These are phyloP conservation scores for Didymella keratinophila DNA, from an alignment of 2,329 filamentous ascomycete species.

Conservation along the genomic window DNA sequence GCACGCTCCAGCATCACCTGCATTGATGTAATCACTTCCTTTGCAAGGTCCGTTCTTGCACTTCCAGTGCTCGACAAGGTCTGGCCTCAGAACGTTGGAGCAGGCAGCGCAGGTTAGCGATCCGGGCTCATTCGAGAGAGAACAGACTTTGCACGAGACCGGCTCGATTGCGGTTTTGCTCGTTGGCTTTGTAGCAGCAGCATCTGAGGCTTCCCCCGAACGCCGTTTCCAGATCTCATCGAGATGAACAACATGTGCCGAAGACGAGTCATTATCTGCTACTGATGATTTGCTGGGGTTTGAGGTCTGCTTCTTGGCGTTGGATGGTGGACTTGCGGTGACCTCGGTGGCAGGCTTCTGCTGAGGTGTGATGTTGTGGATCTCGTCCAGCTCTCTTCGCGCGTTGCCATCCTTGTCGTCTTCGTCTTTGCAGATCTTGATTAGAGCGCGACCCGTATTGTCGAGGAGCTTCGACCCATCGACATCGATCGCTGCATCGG, in stretches of 20 bases:
- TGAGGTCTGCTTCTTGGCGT: not conserved
- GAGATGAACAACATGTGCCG: conserved; percentile 22
- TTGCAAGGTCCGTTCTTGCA: conserved; percentile 66
- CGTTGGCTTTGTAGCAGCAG: not conserved
- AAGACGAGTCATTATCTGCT: not conserved
- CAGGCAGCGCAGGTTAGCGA: conserved; percentile 72
- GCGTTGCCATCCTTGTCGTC: conserved; percentile 52
- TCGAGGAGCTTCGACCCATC: conserved; percentile 72
- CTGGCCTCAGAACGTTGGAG: conserved; percentile 70
- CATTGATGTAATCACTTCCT: conserved; percentile 69
- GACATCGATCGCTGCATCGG: conserved; percentile 67
- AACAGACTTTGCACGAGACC: conserved; percentile 68
- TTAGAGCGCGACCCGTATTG: conserved; percentile 68
- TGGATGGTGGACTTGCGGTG: not conserved
- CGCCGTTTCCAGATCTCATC: conserved; percentile 33
- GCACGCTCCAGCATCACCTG: conserved; percentile 73
- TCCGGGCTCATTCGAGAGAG: conserved; percentile 65
- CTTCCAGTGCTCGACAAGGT: conserved; percentile 67
- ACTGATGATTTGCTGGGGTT: not conserved
- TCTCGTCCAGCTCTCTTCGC: conserved; percentile 70
- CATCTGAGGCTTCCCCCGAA: conserved; percentile 2
- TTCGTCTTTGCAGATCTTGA: conserved; percentile 79
- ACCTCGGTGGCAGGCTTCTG: conserved; percentile 4
- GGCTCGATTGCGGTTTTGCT: conserved; percentile 15
- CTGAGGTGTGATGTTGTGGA: conserved; percentile 58